Evolutionary conservation across 2,329 filamentous ascomycete genomes (phyloP).

Genomic region (Cryoendolithus antarcticus): DNA sequence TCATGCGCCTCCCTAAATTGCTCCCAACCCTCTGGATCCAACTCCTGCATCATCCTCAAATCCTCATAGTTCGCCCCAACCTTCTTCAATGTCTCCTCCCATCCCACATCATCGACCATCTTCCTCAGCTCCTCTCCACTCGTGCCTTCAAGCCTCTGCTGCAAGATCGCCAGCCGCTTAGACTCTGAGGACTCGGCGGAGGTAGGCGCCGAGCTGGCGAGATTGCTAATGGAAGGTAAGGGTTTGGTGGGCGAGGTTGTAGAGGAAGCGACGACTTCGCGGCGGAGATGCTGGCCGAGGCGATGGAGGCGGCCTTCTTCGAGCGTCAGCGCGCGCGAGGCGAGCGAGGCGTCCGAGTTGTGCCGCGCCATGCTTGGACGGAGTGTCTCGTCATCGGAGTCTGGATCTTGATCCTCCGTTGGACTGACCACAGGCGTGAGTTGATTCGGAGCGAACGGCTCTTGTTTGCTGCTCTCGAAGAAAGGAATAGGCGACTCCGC

Average conservation of each 20-base stretch:
- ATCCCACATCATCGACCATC: slow-evolving; percentile 45
- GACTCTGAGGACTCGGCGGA: slow-evolving; percentile 8
- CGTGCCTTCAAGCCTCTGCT: slow-evolving; percentile 39
- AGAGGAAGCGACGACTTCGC: slow-evolving; percentile 46
- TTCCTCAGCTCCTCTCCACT: slow-evolving; percentile 49
- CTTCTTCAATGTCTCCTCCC: slow-evolving; percentile 50
- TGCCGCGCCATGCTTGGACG: slow-evolving; percentile 39
- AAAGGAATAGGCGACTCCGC: slow-evolving; percentile 7
- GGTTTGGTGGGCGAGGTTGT: background rate
- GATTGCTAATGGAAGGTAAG: slow-evolving; percentile 2
- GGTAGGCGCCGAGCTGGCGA: slow-evolving; percentile 5
- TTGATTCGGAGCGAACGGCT: slow-evolving; percentile 5
- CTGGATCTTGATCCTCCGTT: slow-evolving; percentile 17
- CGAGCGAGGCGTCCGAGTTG: slow-evolving; percentile 55
- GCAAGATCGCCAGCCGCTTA: slow-evolving; percentile 12
- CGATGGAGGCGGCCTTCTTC: slow-evolving; percentile 62
- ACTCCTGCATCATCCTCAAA: slow-evolving; percentile 46
- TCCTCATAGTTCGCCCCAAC: slow-evolving; percentile 53
- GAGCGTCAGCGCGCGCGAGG: slow-evolving; percentile 49
- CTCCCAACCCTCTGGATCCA: slow-evolving; percentile 25
- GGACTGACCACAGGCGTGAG: slow-evolving; percentile 9
- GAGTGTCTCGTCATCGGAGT: slow-evolving; percentile 22
- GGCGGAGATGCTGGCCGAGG: slow-evolving; percentile 53
- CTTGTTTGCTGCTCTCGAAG: slow-evolving; percentile 1
- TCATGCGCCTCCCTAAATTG: slow-evolving; percentile 24